Evolutionary conservation across 805 yeast species (phyloP), one percentile per base, ranked within the genome.

Genomic region (Zygotorulaspora sp.): DNA sequence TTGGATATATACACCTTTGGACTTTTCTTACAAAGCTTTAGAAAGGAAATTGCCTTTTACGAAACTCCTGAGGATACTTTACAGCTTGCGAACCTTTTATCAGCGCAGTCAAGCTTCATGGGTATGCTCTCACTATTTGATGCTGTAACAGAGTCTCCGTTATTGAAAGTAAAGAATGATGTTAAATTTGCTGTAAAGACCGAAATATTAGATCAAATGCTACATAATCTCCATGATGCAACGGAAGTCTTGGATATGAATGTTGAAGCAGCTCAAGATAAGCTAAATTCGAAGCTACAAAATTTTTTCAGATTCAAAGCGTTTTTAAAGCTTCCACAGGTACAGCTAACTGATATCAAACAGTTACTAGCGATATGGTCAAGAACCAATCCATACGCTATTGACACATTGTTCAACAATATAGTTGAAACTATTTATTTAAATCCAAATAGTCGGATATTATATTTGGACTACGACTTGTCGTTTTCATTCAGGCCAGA

Each of bases 391-490:
- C 53, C 55, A 3, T 19, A 32, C 10, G 41, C 46, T 9, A 31
- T 57, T 10, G 55, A 49, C 27, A 30, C 49, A 3, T 43, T 58
- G 8, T 56, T 57, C 47, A 58, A 61, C 35, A 61, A 61, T 31
- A 43, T 58, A 24, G 51, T 57, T 4, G 65, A 61, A 35, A 52
- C 62, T 5, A 36, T 55, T 2, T 49, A 55, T 29, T 39, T 59
- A 39, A 48, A 55, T 18, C 47, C 57, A 11, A 36, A 41, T n/a
- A 36, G 47, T 10, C 38, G 45, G 16, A 25, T 33, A 8, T 27
- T 54, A 6, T 47, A 45, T 32, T 32, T 54, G 12, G 34, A 41
- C 14, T 45, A 45, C 34, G 50, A 48, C 29, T 23, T 56, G 33
- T 23, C 38, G 3, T 55, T 54, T 40, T 38, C 44, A 6, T 52